A percentile compares a stretch with the other conserved stretches of the same genome.
phyloP scores from a whole-genome alignment of 2,329 filamentous ascomycete genomes.

The Pseudogymnoascus sp. region DNA sequence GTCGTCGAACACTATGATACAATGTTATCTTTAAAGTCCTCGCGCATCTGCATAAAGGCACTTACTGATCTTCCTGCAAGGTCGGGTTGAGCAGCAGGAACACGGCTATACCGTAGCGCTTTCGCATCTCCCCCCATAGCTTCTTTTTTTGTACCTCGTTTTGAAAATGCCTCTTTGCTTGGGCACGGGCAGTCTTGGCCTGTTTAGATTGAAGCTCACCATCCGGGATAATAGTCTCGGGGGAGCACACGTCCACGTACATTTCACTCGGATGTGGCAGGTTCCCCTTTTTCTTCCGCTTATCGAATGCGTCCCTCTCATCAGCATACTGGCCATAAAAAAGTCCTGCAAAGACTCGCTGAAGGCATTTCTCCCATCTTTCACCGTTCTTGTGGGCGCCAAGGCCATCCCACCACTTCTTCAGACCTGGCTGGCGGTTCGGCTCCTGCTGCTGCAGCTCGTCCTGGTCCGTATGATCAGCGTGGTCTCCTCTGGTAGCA shows the following conservation, averaged over 20 bases:
- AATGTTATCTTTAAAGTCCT: no score
- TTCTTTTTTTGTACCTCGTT: background rate
- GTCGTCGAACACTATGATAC: no score
- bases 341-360: background rate
- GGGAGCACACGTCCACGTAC: background rate
- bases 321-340: background rate
- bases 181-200: background rate
- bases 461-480: background rate
- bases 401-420: background rate
- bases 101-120: no score
- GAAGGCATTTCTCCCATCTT: background rate
- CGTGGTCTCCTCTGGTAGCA: background rate
- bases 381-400: no score
- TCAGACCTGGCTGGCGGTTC: background rate
- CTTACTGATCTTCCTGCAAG: no score
- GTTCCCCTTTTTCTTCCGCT: background rate
- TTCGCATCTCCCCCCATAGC: no score
- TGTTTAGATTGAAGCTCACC: background rate
- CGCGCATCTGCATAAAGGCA: no score
- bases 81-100: no score
- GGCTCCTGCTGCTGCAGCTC: background rate
- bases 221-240: background rate
- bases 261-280: background rate
- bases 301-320: background rate
- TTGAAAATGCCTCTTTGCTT: background rate